Percentiles rank a stretch among this genome's conserved stretches.
phyloP scores from a whole-genome alignment of 441 rosid species.

The Erodium texanum region DNA sequence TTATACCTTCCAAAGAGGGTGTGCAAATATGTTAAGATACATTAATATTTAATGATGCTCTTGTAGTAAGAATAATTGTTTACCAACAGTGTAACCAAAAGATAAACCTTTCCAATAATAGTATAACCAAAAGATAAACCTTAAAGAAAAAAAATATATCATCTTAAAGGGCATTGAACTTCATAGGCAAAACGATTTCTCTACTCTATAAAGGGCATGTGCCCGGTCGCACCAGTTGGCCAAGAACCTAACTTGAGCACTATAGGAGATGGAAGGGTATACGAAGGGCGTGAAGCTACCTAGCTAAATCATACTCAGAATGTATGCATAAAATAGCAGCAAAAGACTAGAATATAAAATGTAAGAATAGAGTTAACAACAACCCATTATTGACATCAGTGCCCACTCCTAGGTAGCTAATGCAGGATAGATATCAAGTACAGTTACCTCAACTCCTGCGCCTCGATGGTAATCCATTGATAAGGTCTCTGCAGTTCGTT shows the following conservation, averaged over 20 bases:
- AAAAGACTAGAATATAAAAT: neutral
- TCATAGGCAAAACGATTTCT: neutral
- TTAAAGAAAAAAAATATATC: too few relatives aligned
- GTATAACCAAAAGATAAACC: neutral
- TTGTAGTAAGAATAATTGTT: neutral
- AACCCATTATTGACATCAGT: neutral
- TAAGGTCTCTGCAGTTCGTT: slow-evolving; percentile 2
- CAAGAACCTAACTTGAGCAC: neutral
- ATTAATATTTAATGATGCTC: neutral
- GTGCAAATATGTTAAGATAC: neutral
- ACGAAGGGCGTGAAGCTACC: neutral
- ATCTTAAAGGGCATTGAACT: neutral
- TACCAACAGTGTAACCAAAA: neutral
- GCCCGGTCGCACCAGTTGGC: neutral
- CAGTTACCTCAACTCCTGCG: neutral
- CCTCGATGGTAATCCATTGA: neutral
- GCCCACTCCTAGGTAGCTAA: neutral
- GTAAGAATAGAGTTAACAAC: neutral
- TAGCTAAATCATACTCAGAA: neutral
- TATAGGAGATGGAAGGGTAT: neutral
- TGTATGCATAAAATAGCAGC: neutral
- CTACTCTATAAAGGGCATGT: neutral
- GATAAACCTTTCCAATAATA: neutral
- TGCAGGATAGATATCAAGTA: neutral
- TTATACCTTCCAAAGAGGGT: neutral